phyloP scores from a whole-genome alignment of 2,329 filamentous ascomycete species.

The Aspergillus clavatus region DNA sequence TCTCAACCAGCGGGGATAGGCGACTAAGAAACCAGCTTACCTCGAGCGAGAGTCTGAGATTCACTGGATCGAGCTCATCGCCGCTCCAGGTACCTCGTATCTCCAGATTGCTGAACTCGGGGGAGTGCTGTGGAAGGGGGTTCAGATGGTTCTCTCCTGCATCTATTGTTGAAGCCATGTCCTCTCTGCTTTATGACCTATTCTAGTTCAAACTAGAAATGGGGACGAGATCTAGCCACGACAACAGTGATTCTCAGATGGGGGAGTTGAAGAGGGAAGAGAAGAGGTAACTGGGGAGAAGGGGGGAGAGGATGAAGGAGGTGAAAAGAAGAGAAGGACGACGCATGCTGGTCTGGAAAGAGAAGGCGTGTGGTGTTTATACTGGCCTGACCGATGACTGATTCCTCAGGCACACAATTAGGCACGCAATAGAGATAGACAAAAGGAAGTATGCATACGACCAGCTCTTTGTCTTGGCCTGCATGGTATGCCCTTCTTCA shows the following conservation, averaged over 20 bases:
- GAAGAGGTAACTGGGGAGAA: not conserved
- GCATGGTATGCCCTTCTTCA: not conserved
- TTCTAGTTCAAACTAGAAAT: not conserved
- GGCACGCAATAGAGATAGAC: too few species aligned
- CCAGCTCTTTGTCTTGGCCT: not conserved
- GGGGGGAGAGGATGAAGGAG: not conserved
- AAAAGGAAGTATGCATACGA: too few species aligned
- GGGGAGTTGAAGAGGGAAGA: not conserved
- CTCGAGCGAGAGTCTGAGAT: constrained; percentile 26
- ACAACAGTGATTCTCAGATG: not conserved
- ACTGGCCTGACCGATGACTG: not conserved
- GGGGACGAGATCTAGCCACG: not conserved
- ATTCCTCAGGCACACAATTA: not conserved
- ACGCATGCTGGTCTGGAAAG: constrained; percentile 1
- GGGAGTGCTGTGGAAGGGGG: constrained; percentile 7
- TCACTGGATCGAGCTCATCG: constrained; percentile 17
- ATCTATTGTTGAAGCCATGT: not conserved
- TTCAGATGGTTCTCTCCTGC: not conserved
- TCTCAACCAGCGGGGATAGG: not conserved
- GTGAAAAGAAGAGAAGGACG: not conserved
- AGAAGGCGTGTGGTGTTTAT: not conserved
- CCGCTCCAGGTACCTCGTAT: constrained; percentile 31
- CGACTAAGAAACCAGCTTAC: constrained; percentile 17
- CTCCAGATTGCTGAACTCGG: constrained; percentile 25
- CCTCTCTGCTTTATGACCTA: not conserved